These are phyloP conservation scores for Neopestalotiopsis clavispora DNA, from an alignment of 2,329 filamentous ascomycete species.

Conservation along the genomic window DNA sequence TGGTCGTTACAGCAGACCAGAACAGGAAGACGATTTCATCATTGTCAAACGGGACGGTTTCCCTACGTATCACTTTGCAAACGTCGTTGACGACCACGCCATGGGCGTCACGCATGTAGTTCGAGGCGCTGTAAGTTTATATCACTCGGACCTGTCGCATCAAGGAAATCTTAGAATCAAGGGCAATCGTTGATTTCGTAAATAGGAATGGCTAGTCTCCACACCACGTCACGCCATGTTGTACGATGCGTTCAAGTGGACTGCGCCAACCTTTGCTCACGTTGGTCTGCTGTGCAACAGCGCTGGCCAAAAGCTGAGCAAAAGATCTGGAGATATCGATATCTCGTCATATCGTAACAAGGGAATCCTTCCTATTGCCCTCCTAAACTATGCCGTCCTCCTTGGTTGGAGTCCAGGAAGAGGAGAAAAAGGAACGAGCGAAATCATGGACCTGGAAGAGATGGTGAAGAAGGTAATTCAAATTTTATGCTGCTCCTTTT, in stretches of 20 bases:
- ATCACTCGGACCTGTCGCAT: not conserved
- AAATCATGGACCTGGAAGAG: conserved; percentile 73
- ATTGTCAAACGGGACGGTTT: conserved; percentile 89
- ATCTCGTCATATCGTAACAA: conserved; percentile 54
- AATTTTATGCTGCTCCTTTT: conserved; percentile 18
- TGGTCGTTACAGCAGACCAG: conserved; percentile 63
- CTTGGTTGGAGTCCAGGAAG: conserved; percentile 75
- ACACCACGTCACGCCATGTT: conserved; percentile 76
- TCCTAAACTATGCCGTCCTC: conserved; percentile 83
- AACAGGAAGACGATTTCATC: conserved; percentile 78
- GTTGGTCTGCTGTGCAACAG: conserved; percentile 75
- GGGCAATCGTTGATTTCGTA: conserved; percentile 9
- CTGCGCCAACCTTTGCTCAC: conserved; percentile 77
- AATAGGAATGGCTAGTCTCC: conserved; percentile 90
- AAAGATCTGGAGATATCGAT: conserved; percentile 69
- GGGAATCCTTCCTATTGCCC: conserved; percentile 52
- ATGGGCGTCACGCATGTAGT: conserved; percentile 98
- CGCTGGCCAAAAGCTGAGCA: conserved; percentile 81
- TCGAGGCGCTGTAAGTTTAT: conserved; percentile 70
- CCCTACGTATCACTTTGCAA: conserved; percentile 96
- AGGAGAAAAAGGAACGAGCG: conserved; percentile 51
- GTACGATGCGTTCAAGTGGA: conserved; percentile 81
- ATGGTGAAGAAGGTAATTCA: conserved; percentile 69
- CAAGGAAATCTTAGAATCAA: not conserved
- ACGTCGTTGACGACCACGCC: conserved; percentile 92